Base-by-base conservation (phyloP, 1,284 basidiomycete species). In the Heterobasidion occidentale region DNA sequence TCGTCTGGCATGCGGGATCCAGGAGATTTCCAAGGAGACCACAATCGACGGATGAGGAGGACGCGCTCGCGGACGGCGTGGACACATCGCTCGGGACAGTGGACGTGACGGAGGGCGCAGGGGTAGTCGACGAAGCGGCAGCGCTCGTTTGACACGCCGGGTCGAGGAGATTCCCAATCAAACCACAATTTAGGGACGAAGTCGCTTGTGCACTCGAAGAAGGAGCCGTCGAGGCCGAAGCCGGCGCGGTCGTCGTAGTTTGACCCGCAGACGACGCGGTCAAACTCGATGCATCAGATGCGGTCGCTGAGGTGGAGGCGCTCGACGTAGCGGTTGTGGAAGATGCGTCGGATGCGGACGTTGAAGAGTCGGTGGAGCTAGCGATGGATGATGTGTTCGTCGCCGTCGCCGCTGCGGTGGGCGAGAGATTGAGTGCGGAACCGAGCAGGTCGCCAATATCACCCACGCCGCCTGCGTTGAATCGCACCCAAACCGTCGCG, bases 161-260 rank as follows among this genome's bases (percentile, higher is more conserved):
- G 9, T 15, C 19, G 44, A 20, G 27, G 35, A n/a, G 65, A 62
- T 62, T 44, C 35, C 61, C 67, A 6, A 66, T 54, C 9, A 66
- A 54, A 19, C 63, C 63, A 36, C 44, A 56, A 17, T 59, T 44
- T 15, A 47, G 34, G 1, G 52, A 44, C 27, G 38, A 42, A 42
- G 38, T 42, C 38, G 38, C 38, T 12, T 11, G 38, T n/a, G 7
- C 11, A 42, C 12, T 12, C 38, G 38, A 42, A n/a, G 38, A 42
- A 42, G 38, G 38, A 42, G n/a, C 38, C 11, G 4, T 7, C 38
- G 38, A 42, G 38, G 38, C 12, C 38, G 38, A 42, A 7, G 38
- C 8, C 3, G 38, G 38, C 38, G 7, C n/a, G 38, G 11, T 42
- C 38, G 38, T 12, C 12, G 38, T 12, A 42, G n/a, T n/a, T 42